Evolutionary conservation across 2,329 filamentous ascomycete genomes (phyloP), one percentile per base, ranked within the genome.

Genomic region (Fusarium sp.): DNA sequence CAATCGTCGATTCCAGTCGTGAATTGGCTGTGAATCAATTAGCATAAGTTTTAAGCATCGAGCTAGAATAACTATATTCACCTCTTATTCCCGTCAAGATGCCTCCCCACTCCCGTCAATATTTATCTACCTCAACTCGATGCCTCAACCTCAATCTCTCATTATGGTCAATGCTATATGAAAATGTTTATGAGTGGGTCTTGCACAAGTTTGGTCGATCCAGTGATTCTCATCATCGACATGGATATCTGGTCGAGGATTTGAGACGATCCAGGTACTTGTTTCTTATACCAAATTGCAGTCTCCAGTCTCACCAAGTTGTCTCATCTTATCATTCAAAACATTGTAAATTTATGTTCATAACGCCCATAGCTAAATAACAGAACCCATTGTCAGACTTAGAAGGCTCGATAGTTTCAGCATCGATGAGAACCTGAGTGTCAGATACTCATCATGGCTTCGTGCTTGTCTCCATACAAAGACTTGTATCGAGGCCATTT

Each of bases 1-100:
- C 22, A 65, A 61, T 67, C 48, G 61, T 57, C 49, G 64, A 67
- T 67, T 61, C 27, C 30, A 59, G 22, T 22, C 20, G 18, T 12
- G 44, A 20, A 24, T 45, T 25, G 18, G 41, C 24, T 18, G 25
- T 41, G 25, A 16, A 13, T 27, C 29, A 16, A 55, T 18, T 32
- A 20, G 13, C 14, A 48, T 27, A 34, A 42, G 24, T 6, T 22
- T 37, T n/a, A 12, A 30, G 25, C 32, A 37, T 40, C 47, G 18
- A 49, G 20, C 29, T 52, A 59, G 45, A 52, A 59, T 34, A 58
- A 49, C 37, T 44, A 27, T 49, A 27, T 32, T 40, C 37, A 40
- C 18, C 13, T 46, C 37, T 57, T 34, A 40, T 56, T 30, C 20
- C 40, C 61, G n/a, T 22, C 27, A 34, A 46, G 30, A 16, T 65